Evolutionary conservation across 768 basidiomycete genomes (phyloP).

Genomic region (Crassisporium funariophilum): DNA sequence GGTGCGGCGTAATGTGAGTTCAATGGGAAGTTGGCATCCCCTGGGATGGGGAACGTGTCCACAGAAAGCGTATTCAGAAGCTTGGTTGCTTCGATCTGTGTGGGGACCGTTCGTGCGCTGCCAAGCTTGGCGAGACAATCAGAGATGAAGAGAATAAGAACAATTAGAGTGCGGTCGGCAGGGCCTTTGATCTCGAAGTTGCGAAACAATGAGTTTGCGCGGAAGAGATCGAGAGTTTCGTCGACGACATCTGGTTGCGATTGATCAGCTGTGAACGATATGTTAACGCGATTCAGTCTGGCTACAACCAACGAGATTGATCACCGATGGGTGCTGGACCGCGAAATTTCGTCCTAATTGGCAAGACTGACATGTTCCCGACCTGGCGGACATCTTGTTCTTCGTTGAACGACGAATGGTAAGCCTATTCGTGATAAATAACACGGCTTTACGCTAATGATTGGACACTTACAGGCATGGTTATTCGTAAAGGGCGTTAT

Average conservation of each 20-base stretch:
- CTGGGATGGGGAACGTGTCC: slow-evolving; percentile 91
- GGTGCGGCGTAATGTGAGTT: slow-evolving; percentile 92
- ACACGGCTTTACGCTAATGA: slow-evolving; percentile 11
- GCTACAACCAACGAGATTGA: slow-evolving; percentile 1
- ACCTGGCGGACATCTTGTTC: slow-evolving; percentile 78
- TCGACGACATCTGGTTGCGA: slow-evolving; percentile 88
- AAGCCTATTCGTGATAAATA: slow-evolving; percentile 62
- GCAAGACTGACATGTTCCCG: slow-evolving; percentile 88
- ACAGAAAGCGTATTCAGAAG: slow-evolving; percentile 89
- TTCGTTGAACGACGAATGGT: slow-evolving; percentile 94
- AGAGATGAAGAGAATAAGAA: slow-evolving; percentile 96
- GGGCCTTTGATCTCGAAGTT: slow-evolving; percentile 99
- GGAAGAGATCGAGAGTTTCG: slow-evolving; percentile 95
- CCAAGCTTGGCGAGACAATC: slow-evolving; percentile 95
- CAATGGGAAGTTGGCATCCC: slow-evolving; percentile 92
- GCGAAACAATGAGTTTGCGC: slow-evolving; percentile 98
- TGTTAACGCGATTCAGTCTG: slow-evolving; percentile 18
- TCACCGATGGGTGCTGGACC: slow-evolving; percentile 88
- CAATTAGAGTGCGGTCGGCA: slow-evolving; percentile 93
- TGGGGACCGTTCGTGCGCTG: slow-evolving; percentile 62
- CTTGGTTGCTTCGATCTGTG: slow-evolving; percentile 86
- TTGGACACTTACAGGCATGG: slow-evolving; percentile 55
- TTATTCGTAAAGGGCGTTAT: slow-evolving; percentile 25
- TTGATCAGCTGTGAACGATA: slow-evolving; percentile 63
- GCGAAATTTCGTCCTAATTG: slow-evolving; percentile 88